phyloP scores from a whole-genome alignment of 257 asterid species.

The Nicotiana paniculata region DNA sequence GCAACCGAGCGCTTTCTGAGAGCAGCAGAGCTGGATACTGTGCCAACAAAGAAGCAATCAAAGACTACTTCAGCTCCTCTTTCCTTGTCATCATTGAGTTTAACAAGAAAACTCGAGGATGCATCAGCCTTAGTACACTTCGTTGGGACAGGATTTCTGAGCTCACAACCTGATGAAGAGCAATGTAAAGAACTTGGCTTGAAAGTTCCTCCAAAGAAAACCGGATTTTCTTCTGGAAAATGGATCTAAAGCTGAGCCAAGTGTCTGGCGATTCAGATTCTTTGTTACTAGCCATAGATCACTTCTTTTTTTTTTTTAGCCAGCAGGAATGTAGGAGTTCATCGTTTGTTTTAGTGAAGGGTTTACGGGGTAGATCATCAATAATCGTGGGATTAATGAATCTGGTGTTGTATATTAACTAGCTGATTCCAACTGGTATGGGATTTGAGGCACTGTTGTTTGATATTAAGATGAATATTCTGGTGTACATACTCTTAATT shows the following conservation, averaged over 20 bases:
- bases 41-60: slow-evolving; percentile 31
- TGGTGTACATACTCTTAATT: not conserved
- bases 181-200: slow-evolving; percentile 64
- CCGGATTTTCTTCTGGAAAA: slow-evolving; percentile 32
- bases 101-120: slow-evolving; percentile 65
- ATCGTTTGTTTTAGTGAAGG: not conserved
- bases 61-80: slow-evolving; percentile 45
- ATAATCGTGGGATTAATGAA: not conserved
- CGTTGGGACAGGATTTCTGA: slow-evolving; percentile 63
- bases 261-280: not conserved
- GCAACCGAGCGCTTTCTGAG: slow-evolving; percentile 81
- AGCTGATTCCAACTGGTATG: not conserved
- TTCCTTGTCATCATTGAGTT: slow-evolving; percentile 56
- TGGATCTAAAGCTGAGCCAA: not conserved
- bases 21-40: slow-evolving; percentile 51
- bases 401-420: not conserved
- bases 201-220: slow-evolving; percentile 43
- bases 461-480: not conserved
- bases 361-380: not conserved
- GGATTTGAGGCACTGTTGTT: not conserved
- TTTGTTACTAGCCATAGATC: not conserved
- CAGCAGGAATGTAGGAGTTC: not conserved
- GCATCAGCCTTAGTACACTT: slow-evolving; percentile 71
- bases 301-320: not conserved
- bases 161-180: slow-evolving; percentile 71